These are phyloP conservation scores for Mrakia hoshinonis DNA, from an alignment of 768 basidiomycete species.

Conservation along the genomic window DNA sequence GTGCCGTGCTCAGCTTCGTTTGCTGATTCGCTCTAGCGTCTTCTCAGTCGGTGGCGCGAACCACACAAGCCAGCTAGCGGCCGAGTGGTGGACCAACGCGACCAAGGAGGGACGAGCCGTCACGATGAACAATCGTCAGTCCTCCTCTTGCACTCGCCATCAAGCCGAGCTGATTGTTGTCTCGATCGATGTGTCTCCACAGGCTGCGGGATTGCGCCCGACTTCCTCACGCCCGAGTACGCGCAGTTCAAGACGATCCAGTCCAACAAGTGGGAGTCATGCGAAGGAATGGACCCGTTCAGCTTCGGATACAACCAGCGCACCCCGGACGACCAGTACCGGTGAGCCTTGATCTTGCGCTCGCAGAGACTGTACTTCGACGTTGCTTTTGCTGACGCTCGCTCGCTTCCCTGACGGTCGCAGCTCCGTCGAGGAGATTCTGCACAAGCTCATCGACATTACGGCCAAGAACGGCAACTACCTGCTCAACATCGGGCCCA, in stretches of 20 bases:
- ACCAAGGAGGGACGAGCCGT: conserved; percentile 45
- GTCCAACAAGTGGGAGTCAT: conserved; percentile 50
- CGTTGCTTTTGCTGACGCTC: background rate
- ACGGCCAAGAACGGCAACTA: conserved; percentile 55
- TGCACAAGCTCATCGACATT: conserved; percentile 52
- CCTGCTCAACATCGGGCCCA: conserved; percentile 51
- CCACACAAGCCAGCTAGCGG: conserved; percentile 46
- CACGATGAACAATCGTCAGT: conserved; percentile 46
- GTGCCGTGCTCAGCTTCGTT: background rate
- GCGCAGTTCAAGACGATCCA: conserved; percentile 46
- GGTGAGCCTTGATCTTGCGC: conserved; percentile 40
- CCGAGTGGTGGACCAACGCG: conserved; percentile 47
- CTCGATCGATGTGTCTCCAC: background rate
- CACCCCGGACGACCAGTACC: conserved; percentile 45
- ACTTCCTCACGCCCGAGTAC: conserved; percentile 55
- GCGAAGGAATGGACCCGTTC: conserved; percentile 49
- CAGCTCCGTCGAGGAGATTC: conserved; percentile 41
- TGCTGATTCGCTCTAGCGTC: background rate
- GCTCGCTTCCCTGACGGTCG: background rate
- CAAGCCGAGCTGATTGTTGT: conserved; percentile 10
- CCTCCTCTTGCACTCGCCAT: too few relatives aligned
- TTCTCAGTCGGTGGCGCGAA: conserved; percentile 44
- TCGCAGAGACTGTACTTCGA: background rate
- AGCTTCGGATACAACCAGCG: conserved; percentile 45
- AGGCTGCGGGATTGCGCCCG: conserved; percentile 50